A percentile compares a stretch with the other conserved stretches of the same genome.
Conservation (phyloP, 768 basidiomycete species). For the Termitomyces bulborhizus region DNA sequence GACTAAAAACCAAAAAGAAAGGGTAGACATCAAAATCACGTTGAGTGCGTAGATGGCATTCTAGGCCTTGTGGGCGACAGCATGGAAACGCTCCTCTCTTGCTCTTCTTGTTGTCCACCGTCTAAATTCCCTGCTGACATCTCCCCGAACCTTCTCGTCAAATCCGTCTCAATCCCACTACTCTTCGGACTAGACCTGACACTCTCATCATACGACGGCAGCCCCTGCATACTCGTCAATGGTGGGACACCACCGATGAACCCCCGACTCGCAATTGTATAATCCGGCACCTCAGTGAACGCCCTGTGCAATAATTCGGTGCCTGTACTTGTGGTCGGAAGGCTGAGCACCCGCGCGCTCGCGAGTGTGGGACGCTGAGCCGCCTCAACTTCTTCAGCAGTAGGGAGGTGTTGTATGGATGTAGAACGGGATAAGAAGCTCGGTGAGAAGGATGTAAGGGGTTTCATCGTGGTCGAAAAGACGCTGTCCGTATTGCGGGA, state of each 20-base stretch:
- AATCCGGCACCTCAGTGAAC: conserved; percentile 80
- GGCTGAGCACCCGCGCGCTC: conserved; percentile 10
- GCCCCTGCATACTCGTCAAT: conserved; percentile 61
- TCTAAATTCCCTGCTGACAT: neutral
- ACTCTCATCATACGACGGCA: conserved; percentile 87
- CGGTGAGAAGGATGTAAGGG: conserved; percentile 43
- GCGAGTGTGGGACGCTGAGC: conserved; percentile 11
- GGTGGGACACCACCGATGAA: conserved; percentile 93
- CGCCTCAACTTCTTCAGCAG: conserved; percentile 7
- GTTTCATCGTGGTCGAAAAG: conserved; percentile 59
- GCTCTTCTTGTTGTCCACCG: neutral
- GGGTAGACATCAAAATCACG: neutral
- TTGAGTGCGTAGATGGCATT: neutral
- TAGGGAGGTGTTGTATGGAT: conserved; percentile 1
- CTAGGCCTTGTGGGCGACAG: neutral
- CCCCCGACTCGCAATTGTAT: conserved; percentile 76
- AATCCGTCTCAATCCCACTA: conserved; percentile 13
- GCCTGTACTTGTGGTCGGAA: conserved; percentile 13
- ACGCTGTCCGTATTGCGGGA: conserved; percentile 47
- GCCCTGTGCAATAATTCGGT: conserved; percentile 48
- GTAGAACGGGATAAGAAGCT: conserved; percentile 23
- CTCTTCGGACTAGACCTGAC: conserved; percentile 12
- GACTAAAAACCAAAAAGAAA: neutral
- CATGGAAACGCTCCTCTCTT: neutral
- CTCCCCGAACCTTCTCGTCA: conserved; percentile 13